Conservation (phyloP, 2,329 filamentous ascomycete genomes). For the Samsoniella hepiali region DNA sequence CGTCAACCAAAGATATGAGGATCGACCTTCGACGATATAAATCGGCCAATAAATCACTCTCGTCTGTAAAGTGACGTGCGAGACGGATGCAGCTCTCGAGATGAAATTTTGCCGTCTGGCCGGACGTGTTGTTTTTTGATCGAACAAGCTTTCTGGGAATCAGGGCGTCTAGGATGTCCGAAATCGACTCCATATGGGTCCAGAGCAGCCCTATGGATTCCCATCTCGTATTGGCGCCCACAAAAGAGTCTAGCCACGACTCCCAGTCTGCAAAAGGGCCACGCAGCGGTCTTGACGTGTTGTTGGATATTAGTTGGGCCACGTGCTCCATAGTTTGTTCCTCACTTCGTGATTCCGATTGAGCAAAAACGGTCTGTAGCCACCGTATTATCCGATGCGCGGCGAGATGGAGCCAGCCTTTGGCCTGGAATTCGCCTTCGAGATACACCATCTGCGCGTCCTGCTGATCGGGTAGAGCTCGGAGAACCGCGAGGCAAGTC, state of each 20-base stretch:
- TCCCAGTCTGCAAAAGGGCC: constrained; percentile 34
- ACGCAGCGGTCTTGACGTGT: constrained; percentile 35
- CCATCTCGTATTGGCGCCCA: constrained; percentile 39
- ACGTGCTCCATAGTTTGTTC: constrained; percentile 32
- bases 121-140: constrained; percentile 1
- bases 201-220: constrained; percentile 41
- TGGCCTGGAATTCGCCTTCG: constrained; percentile 24
- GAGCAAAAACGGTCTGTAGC: constrained; percentile 31
- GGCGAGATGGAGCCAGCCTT: constrained; percentile 33
- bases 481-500: constrained; percentile 38
- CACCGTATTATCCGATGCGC: constrained; percentile 30
- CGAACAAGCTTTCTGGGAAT: constrained; percentile 7
- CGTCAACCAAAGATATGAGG: constrained; percentile 5
- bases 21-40: constrained; percentile 13
- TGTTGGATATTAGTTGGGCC: constrained; percentile 36
- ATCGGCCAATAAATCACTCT: constrained; percentile 13
- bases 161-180: constrained; percentile 9
- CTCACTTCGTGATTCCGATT: not conserved
- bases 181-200: constrained; percentile 14
- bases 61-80: constrained; percentile 10
- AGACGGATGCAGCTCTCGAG: constrained; percentile 14
- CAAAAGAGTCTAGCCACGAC: constrained; percentile 39
- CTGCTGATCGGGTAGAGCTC: constrained; percentile 31
- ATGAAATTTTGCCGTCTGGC: constrained; percentile 3
- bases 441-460: constrained; percentile 25